Conservation (phyloP, 1,284 basidiomycete genomes). For the Ceratobasidium sp. region DNA sequence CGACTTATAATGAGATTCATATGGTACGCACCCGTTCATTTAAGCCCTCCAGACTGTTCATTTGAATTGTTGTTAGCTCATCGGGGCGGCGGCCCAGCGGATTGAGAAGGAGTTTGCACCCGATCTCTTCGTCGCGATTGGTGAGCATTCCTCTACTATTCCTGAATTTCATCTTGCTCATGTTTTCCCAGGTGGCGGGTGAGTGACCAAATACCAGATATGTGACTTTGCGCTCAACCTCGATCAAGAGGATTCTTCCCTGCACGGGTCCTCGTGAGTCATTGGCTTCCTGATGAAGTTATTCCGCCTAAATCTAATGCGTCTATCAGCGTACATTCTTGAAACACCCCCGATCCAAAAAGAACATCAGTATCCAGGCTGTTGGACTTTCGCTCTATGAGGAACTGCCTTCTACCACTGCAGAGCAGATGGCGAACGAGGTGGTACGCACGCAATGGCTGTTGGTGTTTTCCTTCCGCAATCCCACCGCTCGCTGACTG, state of each 20-base stretch:
- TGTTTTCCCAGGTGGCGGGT: constrained; percentile 71
- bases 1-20: constrained; percentile 87
- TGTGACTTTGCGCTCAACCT: constrained; percentile 16
- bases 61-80: constrained; percentile 57
- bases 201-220: constrained; percentile 53
- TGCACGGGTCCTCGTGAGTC: constrained; percentile 79
- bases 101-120: constrained; percentile 76
- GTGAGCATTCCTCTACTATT: constrained; percentile 53
- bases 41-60: constrained; percentile 15
- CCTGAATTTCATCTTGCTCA: constrained; percentile 27
- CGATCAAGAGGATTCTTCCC: constrained; percentile 85
- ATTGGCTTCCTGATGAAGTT: neutral
- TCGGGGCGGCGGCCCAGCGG: constrained; percentile 64
- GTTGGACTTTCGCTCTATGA: constrained; percentile 94
- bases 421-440: constrained; percentile 80
- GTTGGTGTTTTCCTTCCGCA: constrained; percentile 58
- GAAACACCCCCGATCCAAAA: constrained; percentile 72
- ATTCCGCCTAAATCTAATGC: constrained; percentile 3
- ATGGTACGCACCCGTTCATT: constrained; percentile 48
- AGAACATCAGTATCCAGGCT: constrained; percentile 86
- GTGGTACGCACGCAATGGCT: constrained; percentile 92
- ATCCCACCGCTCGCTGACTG: constrained; percentile 21
- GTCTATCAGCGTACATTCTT: constrained; percentile 77
- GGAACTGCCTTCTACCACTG: constrained; percentile 74
- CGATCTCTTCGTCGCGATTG: constrained; percentile 80